phyloP scores from a whole-genome alignment of 2,329 filamentous ascomycete genomes.

The Didymella lethalis region DNA sequence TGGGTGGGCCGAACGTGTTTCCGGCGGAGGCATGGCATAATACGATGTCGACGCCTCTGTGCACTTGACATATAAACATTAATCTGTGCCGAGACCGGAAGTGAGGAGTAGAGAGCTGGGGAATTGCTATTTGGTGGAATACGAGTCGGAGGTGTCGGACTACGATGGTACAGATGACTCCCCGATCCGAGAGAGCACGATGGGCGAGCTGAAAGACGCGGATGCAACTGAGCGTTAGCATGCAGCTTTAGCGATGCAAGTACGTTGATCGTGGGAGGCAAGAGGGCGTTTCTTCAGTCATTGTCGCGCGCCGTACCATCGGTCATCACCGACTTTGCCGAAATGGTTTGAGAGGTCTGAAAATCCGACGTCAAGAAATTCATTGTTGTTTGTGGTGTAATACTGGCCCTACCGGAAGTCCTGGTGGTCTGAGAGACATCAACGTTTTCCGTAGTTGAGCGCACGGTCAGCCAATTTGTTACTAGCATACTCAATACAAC shows the following conservation, averaged over 20 bases:
- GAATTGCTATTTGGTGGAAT: background rate
- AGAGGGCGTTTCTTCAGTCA: background rate
- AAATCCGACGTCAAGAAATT: background rate
- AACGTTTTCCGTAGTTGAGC: slow-evolving; percentile 5
- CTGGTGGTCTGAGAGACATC: background rate
- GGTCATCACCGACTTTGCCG: background rate
- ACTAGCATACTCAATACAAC: slow-evolving; percentile 32
- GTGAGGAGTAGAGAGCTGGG: background rate
- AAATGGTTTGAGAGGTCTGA: background rate
- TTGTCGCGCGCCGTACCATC: background rate
- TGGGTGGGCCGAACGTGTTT: background rate
- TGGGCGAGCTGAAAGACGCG: background rate
- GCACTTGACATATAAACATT: background rate
- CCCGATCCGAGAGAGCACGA: background rate
- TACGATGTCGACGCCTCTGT: background rate
- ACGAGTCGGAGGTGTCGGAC: background rate
- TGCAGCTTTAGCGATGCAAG: background rate
- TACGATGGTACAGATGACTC: background rate
- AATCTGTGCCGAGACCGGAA: background rate
- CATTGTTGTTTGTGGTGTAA: background rate
- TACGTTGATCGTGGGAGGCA: background rate
- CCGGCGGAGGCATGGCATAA: background rate
- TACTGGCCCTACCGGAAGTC: slow-evolving; percentile 5
- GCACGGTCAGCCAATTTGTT: slow-evolving; percentile 31
- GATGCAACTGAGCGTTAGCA: background rate